These are phyloP conservation scores for Colletotrichum sp. DNA, from an alignment of 2,329 filamentous ascomycete species.

Conservation along the genomic window DNA sequence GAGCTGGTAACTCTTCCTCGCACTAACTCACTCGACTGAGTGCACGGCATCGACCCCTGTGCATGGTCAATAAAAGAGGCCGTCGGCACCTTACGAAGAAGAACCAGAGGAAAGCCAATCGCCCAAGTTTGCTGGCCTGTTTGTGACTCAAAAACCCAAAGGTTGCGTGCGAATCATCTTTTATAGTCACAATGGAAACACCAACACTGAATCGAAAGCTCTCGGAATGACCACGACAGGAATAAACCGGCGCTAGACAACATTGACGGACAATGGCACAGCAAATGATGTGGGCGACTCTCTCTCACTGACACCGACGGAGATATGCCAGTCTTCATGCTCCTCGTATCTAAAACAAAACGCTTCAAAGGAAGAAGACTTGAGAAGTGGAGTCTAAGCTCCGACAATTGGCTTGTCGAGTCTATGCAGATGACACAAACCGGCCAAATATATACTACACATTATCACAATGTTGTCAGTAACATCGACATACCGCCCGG, in stretches of 20 bases:
- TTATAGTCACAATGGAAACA: not conserved
- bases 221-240: not conserved
- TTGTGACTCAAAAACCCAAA: no score
- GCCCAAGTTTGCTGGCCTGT: no score
- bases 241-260: not conserved
- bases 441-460: not conserved
- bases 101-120: no score
- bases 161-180: not conserved
- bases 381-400: no score
- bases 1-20: not conserved
- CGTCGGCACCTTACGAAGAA: no score
- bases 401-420: no score
- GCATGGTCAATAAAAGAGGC: no score
- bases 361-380: no score
- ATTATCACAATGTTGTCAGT: accelerated
- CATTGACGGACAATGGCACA: not conserved
- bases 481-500: not conserved
- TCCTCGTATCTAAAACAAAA: not conserved
- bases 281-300: not conserved
- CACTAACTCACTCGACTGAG: not conserved
- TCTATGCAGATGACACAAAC: not conserved
- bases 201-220: not conserved
- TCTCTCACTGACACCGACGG: not conserved
- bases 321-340: not conserved
- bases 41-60: not conserved